phyloP scores from a whole-genome alignment of 2,329 filamentous ascomycete genomes.

The Penicillium sp. region DNA sequence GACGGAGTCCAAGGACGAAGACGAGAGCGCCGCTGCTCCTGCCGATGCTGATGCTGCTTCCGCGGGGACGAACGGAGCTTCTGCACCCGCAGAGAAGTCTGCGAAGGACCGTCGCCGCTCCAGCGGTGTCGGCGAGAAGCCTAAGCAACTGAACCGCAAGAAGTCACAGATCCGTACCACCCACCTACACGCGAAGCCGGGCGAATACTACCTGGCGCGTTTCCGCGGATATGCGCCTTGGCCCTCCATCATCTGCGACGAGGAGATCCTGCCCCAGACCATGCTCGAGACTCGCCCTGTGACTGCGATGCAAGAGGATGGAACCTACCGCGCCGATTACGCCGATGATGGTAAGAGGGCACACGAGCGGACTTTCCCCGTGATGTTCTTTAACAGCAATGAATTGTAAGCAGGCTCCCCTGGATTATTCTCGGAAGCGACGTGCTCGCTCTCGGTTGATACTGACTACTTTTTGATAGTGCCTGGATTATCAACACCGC shows the following conservation, averaged over 20 bases:
- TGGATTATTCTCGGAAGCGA: conserved; percentile 1
- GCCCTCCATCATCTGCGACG: conserved; percentile 91
- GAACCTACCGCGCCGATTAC: conserved; percentile 81
- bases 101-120: conserved; percentile 66
- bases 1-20: conserved; percentile 27
- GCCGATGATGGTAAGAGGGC: conserved; percentile 81
- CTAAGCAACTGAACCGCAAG: conserved; percentile 72
- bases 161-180: conserved; percentile 68
- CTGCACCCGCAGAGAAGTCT: conserved; percentile 49
- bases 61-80: conserved; percentile 45
- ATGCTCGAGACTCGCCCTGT: conserved; percentile 76
- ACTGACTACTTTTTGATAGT: conserved; percentile 47
- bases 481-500: conserved; percentile 87
- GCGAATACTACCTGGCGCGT: conserved; percentile 86
- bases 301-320: conserved; percentile 74
- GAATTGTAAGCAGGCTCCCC: conserved; percentile 73
- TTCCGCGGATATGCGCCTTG: conserved; percentile 93
- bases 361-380: conserved; percentile 79
- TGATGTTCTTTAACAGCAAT: conserved; percentile 93
- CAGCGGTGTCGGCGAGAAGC: conserved; percentile 60
- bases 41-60: conserved; percentile 29
- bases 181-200: conserved; percentile 76
- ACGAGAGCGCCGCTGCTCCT: conserved; percentile 20
- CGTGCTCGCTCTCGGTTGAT: conserved; percentile 2
- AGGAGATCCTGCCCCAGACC: conserved; percentile 81